Evolutionary conservation across 2,329 filamentous ascomycete species (phyloP).

Genomic region (Zymoseptoria passerinii): DNA sequence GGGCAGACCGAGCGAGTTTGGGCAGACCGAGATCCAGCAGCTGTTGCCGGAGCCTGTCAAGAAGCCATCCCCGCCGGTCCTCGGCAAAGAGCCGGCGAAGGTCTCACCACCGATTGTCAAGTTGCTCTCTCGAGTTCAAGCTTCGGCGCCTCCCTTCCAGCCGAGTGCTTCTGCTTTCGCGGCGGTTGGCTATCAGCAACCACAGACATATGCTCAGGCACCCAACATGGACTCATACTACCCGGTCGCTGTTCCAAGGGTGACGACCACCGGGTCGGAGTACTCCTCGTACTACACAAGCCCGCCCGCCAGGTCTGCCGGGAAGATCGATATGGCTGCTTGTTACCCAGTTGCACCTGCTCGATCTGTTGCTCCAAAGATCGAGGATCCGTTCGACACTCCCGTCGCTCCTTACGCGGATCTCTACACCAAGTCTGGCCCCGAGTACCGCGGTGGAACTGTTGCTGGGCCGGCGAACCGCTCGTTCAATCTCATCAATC

Average conservation of each 20-base stretch:
- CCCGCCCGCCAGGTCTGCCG: too few relatives aligned
- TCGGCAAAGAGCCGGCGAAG: neutral
- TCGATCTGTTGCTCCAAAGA: neutral
- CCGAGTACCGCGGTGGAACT: neutral
- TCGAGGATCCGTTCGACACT: neutral
- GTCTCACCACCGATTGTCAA: neutral
- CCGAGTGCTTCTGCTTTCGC: neutral
- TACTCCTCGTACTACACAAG: neutral
- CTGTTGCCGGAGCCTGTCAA: conserved; percentile 19
- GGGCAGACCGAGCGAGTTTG: conserved; percentile 27
- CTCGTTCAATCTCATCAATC: neutral
- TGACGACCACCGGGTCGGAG: neutral
- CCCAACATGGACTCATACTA: neutral
- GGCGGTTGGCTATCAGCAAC: neutral
- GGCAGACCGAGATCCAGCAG: conserved; percentile 25
- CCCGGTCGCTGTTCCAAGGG: neutral
- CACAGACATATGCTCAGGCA: neutral
- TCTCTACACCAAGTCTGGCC: neutral
- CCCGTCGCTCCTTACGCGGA: neutral
- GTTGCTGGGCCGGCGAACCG: neutral
- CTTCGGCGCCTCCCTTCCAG: neutral
- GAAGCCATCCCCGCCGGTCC: neutral
- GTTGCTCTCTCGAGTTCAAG: neutral
- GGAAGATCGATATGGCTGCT: neutral
- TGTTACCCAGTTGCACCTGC: neutral